Evolutionary conservation across 2,329 filamentous ascomycete genomes (phyloP), one percentile per base, ranked within the genome.

Genomic region (Fusarium tanahbumbuense): DNA sequence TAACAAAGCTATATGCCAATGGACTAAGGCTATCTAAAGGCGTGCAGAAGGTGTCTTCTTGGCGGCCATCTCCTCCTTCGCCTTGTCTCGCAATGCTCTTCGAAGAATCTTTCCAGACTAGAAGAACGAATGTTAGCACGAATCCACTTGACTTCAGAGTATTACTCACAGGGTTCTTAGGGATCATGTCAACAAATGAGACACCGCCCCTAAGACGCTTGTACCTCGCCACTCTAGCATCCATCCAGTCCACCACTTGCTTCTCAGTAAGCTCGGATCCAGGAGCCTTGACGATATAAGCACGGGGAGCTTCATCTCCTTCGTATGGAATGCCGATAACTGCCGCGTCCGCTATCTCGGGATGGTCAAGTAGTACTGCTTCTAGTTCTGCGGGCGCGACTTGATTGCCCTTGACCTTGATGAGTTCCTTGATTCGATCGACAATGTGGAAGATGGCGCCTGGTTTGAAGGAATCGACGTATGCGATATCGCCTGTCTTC

Each of bases 311-410:
- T 74, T 91, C 89, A 2, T 87, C 87, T 9, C 86, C 71, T 3
- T 70, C 30, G 1, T 54, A 58, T 9, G 52, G 52, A 81, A 62
- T 83, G 76, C 30, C 82, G 34, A 88, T 81, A 6, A 94, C 91
- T 7, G 91, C 89, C 62, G 88, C 91, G 76, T 94, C 92, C 18
- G 87, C 86, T 27, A 94, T 90, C n/a, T 85, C 84, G 0, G 87
- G 86, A 74, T 93, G 91, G 0, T 89, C 87, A 6, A 94, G 86
- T 4, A 94, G 83, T 68, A 92, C 89, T 1, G 90, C 89, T 79
- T 94, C 92, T 3, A 94, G 84, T 75, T 94, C 92, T 1, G 92
- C 92, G 0, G 92, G 92, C 2, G 92, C 91, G 15, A 94, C 92
- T 85, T 94, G 92, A 56, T 89, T 82, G 48, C 91, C 92, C 85